Conservation (phyloP, 208 protist genomes). For the Wallacemonas collosoma region DNA sequence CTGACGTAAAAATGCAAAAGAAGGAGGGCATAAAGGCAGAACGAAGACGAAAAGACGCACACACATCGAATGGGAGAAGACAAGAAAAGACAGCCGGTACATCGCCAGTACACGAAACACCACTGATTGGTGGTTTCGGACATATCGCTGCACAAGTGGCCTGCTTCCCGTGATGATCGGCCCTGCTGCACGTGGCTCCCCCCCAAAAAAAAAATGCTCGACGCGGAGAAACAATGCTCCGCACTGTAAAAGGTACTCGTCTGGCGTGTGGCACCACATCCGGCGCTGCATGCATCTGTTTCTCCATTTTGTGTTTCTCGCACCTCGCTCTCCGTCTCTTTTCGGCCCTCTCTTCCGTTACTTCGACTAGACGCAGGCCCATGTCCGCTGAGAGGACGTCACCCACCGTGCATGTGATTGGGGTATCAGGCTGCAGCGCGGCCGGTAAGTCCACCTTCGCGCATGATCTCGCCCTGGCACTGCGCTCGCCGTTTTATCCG, state of each 20-base stretch:
- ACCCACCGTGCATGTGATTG: constrained; percentile 33
- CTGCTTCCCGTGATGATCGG: too few species aligned
- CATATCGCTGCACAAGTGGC: too few species aligned
- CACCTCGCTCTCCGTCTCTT: not conserved
- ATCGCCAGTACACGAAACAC: not conserved
- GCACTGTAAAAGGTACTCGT: too few species aligned
- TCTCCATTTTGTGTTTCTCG: not conserved
- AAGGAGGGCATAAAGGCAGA: not conserved
- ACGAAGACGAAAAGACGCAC: not conserved
- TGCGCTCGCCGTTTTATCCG: constrained; percentile 53
- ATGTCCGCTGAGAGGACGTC: too few species aligned
- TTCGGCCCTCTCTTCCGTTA: not conserved
- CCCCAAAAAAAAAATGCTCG: too few species aligned
- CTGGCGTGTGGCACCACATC: too few species aligned
- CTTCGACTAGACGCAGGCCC: too few species aligned
- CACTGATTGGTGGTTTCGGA: not conserved
- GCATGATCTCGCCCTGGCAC: constrained; percentile 29
- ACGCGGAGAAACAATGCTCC: too few species aligned
- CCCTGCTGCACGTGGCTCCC: too few species aligned
- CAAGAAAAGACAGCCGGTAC: too few species aligned
- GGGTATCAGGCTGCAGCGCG: constrained; percentile 55
- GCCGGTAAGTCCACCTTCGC: constrained; percentile 58
- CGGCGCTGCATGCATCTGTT: not conserved
- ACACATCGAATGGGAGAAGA: not conserved
- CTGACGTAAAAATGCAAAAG: too few species aligned